Conservation (phyloP, 1,139 yeast genomes). For the Debaryomyces sp. region DNA sequence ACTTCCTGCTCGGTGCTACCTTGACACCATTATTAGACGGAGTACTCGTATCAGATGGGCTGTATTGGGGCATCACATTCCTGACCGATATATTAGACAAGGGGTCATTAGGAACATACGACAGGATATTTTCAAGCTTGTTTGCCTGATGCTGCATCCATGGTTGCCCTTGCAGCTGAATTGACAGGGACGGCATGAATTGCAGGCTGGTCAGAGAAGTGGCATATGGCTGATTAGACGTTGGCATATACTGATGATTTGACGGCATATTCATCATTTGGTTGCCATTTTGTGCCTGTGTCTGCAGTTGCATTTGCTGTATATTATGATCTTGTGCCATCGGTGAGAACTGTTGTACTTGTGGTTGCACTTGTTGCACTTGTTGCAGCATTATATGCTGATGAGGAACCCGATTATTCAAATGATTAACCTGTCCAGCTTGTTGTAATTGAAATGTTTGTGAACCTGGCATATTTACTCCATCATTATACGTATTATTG, state of each 20-base stretch:
- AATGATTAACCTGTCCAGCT: background rate
- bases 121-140: background rate
- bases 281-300: background rate
- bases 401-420: background rate
- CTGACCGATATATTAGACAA: slow-evolving; percentile 9
- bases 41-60: background rate
- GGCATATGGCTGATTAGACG: background rate
- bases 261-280: background rate
- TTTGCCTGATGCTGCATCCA: slow-evolving; percentile 1
- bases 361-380: background rate
- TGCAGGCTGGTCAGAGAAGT: background rate
- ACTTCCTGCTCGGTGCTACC: slow-evolving; percentile 2
- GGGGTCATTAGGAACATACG: slow-evolving; percentile 11
- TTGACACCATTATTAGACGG: slow-evolving; percentile 8
- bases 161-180: background rate
- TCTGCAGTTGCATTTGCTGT: background rate
- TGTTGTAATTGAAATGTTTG: background rate
- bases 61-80: slow-evolving; percentile 10
- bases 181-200: background rate
- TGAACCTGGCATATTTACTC: background rate
- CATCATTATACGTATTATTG: background rate
- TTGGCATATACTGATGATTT: background rate
- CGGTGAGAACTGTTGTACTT: background rate
- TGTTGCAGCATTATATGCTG: background rate
- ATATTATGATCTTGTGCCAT: background rate